Evolutionary conservation across 2,329 filamentous ascomycete genomes (phyloP).

Genomic region (Fusarium albidum): DNA sequence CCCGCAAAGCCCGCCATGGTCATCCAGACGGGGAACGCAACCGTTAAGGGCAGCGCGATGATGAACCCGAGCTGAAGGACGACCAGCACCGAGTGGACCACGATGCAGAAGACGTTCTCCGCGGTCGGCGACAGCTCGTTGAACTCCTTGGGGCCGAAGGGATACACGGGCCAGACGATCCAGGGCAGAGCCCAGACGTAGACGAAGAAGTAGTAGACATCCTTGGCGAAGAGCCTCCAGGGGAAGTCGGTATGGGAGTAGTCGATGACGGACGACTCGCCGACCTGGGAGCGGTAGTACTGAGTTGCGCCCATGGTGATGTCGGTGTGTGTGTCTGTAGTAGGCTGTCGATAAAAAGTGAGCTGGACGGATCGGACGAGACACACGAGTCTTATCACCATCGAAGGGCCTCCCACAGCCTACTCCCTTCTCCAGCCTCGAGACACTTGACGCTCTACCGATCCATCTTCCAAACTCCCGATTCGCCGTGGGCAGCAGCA

Average conservation of each 20-base stretch:
- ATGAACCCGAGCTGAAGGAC: conserved; percentile 69
- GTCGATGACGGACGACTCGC: conserved; percentile 64
- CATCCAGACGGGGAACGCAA: conserved; percentile 59
- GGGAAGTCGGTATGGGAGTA: conserved; percentile 68
- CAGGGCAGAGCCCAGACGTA: conserved; percentile 66
- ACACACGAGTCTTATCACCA: background rate
- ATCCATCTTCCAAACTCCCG: background rate
- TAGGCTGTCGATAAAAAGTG: background rate
- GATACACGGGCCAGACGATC: conserved; percentile 65
- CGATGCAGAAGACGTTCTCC: conserved; percentile 64
- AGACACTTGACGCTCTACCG: conserved; percentile 5
- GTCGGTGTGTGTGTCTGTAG: background rate
- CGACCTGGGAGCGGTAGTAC: conserved; percentile 67
- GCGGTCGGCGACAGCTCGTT: conserved; percentile 70
- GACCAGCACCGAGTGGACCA: conserved; percentile 65
- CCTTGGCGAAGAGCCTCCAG: conserved; percentile 58
- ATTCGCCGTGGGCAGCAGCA: conserved; percentile 19
- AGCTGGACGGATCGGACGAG: background rate
- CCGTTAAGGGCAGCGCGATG: conserved; percentile 60
- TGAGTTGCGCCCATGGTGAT: conserved; percentile 49
- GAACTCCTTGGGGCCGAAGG: conserved; percentile 60
- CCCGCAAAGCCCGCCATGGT: conserved; percentile 48
- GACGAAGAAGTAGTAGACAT: conserved; percentile 63
- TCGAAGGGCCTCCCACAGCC: conserved; percentile 16
- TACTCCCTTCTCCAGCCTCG: conserved; percentile 12